Evolutionary conservation across 345 rosid genomes (phyloP).

Genomic region (Toxicodendron radicans): DNA sequence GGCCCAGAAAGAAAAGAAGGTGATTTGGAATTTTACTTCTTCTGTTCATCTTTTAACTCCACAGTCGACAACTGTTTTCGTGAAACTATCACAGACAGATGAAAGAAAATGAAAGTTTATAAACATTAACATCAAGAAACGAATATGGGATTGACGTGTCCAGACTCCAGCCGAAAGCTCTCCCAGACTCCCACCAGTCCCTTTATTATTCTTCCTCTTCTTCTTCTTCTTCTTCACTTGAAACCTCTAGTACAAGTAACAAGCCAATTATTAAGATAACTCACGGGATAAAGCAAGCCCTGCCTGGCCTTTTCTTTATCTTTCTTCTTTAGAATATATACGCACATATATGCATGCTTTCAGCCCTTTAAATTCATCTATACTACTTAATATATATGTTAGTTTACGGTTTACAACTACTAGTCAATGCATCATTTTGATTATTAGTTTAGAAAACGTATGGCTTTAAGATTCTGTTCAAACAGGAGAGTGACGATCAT

Average conservation of each 20-base stretch:
- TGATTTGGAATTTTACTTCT: no score
- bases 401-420: no score
- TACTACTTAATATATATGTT: not conserved
- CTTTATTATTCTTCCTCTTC: constrained; percentile 4
- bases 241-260: constrained; percentile 10
- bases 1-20: no score
- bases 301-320: not conserved
- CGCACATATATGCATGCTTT: not conserved
- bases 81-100: no score
- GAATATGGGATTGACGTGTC: constrained; percentile 13
- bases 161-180: not conserved
- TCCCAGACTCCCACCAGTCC: not conserved
- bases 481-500: no score
- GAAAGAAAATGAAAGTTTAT: no score
- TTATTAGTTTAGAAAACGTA: not conserved
- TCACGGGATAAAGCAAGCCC: constrained; percentile 14
- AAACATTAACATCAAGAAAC: not conserved
- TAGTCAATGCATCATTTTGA: not conserved
- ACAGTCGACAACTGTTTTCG: no score
- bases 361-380: not conserved
- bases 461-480: no score
- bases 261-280: not conserved
- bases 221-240: not conserved
- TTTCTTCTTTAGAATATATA: not conserved
- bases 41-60: no score